Evolutionary conservation across 805 yeast species (phyloP).

Genomic region (Naumovozyma castellii): DNA sequence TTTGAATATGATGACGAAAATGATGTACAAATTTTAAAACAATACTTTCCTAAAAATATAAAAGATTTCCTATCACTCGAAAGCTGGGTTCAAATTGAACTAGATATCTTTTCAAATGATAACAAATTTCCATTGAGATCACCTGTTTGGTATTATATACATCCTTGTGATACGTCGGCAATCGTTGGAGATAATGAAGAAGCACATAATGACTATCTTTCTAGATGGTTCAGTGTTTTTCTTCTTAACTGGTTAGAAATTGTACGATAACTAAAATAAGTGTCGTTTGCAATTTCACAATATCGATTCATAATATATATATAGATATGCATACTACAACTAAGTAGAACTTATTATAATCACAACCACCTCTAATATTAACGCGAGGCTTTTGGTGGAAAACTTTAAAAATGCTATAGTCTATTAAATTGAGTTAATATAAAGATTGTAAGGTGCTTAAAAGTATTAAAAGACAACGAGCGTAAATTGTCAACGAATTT

Average conservation of each 20-base stretch:
- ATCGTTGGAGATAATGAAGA: conserved; percentile 14
- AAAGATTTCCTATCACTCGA: conserved; percentile 3
- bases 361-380: too few species aligned
- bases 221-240: conserved; percentile 21
- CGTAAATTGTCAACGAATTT: background rate
- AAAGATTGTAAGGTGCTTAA: too few species aligned
- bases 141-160: conserved; percentile 19
- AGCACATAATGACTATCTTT: conserved; percentile 10
- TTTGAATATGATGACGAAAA: conserved; percentile 1
- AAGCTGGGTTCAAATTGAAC: conserved; percentile 7
- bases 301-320: too few species aligned
- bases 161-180: conserved; percentile 24
- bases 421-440: too few species aligned
- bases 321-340: too few species aligned
- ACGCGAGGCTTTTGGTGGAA: too few species aligned
- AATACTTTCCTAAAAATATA: conserved; percentile 10
- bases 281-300: too few species aligned
- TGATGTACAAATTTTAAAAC: conserved; percentile 1
- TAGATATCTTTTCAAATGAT: conserved; percentile 6
- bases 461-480: too few species aligned
- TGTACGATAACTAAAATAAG: background rate
- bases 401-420: too few species aligned
- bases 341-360: too few species aligned
- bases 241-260: conserved; percentile 10
- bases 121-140: conserved; percentile 1